Evolutionary conservation across 1,139 yeast species (phyloP).

Genomic region (Hyphopichia buzzinii): DNA sequence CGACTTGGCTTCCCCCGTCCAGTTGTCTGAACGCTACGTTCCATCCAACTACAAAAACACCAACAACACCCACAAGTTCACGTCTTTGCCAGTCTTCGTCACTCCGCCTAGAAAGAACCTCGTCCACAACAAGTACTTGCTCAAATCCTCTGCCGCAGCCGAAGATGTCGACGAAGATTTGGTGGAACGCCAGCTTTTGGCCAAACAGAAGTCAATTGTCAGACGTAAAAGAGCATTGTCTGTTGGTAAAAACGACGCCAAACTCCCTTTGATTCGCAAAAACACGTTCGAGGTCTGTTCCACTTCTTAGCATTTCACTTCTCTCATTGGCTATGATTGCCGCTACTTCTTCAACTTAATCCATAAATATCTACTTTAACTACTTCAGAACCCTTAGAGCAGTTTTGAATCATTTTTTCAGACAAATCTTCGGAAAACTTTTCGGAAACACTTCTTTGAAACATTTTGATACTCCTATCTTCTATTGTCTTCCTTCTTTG

Average conservation of each 20-base stretch:
- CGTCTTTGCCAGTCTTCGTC: constrained; percentile 29
- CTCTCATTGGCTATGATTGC: no score
- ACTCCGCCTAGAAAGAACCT: constrained; percentile 30
- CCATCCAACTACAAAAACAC: constrained; percentile 12
- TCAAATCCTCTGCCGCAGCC: constrained; percentile 13
- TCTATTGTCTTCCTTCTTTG: no score
- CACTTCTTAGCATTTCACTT: constrained; percentile 5
- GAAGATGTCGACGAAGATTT: constrained; percentile 16
- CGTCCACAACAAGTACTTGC: constrained; percentile 21
- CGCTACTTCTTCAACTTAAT: no score
- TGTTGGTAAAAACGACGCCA: constrained; percentile 40
- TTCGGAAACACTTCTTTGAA: no score
- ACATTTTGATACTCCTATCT: no score
- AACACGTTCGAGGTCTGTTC: constrained; percentile 23
- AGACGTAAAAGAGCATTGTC: constrained; percentile 29
- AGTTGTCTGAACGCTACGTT: constrained; percentile 28
- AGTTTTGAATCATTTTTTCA: no score
- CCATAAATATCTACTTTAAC: no score
- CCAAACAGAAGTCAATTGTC: constrained; percentile 18
- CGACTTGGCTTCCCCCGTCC: constrained; percentile 9
- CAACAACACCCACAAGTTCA: constrained; percentile 35
- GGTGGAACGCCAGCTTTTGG: constrained; percentile 16
- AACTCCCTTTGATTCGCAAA: constrained; percentile 33
- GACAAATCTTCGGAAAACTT: no score
- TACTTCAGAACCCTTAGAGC: no score